Base-by-base conservation (phyloP, 2,329 filamentous ascomycete species). In the Amauroascus niger region DNA sequence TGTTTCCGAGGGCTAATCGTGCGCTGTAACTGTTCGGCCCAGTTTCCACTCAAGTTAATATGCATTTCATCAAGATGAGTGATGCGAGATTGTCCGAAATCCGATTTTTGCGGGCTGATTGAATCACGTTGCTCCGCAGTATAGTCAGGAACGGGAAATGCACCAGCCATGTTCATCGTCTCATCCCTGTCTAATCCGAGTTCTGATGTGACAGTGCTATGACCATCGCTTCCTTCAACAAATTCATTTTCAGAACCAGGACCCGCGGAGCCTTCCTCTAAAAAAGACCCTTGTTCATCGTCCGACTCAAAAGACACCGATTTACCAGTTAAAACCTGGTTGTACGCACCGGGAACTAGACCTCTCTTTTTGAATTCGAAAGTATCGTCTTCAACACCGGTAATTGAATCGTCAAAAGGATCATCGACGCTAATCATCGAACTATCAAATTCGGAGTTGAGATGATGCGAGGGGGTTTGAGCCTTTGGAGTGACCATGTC, bases 1-100 rank as follows among this genome's bases (percentile, higher is more conserved):
- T 93, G 85, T 74, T 97, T 97, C 65, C 87, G 83, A 5, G 93
- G 91, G 64, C 88, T 95, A 61, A 97, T 88, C 5, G 93, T 97
- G 61, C 89, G 89, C 67, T 89, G 87, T 59, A 98, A 77, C 74
- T 96, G 90, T 62, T 93, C 86, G 61, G 89, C 86, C 93, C 93
- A 98, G 67, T 95, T 86, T 56, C 90, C 87, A 52, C 84, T 87
- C 59, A 79, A 75, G 61, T 75, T 70, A 49, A 76, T 73, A 57
- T 73, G 69, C 54, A 70, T 67, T 68, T 81, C 80, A 65, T 68
- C 40, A 62, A 64, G 9, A 33, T 40, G 26, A 16, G 48, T 35
- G 9, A 47, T 48, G n/a, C 44, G 49, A 16, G 43, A 52, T 45
- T 56, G 49, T 30, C 54, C 51, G 44, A 59, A 32, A 54, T 43